Base-by-base conservation (phyloP, 768 basidiomycete species). In the Tricholoma matsutake region DNA sequence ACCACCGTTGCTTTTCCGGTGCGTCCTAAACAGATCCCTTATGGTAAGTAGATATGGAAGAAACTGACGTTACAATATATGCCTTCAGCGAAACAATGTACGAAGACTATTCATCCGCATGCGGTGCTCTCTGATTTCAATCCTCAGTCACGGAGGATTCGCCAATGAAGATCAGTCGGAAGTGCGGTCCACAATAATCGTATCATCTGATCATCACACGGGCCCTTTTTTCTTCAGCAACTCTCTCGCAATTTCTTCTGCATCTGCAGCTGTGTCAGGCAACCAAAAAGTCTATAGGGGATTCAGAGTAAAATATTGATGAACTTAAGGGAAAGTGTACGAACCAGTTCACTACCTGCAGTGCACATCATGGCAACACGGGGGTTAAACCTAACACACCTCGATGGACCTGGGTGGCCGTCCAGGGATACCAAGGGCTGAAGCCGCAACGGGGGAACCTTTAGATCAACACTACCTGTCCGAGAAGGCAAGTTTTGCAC, bases 371-470 rank as follows among this genome's bases (percentile, higher is more conserved):
- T 96, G 31, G 89, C 88, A 61, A 84, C 81, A 60, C 92, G 84
- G 7, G 96, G 95, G 71, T 97, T 98, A 72, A 96, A 96, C 67
- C 80, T 85, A 2, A 97, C 91, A 61, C 92, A 94, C 69, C 97
- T 79, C 22, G 88, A 83, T 31, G 92, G 89, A 4, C 92, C 92
- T 1, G 87, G 86, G 69, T 96, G 93, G 0, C 92, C 93, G 47
- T 93, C 91, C 57, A 93, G 71, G 20, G 71, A 78, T 5, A 76
- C 71, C 7, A 79, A 57, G 11, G 82, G 73, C 35, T 70, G 70
- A 51, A 83, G 66, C 59, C 82, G 77, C 56, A 75, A 70, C 3
- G 86, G 86, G 4, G 79, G 78, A 16, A 76, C 69, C 69, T 82
- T 85, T 68, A 79, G 74, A 65, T 91, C 86, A 20, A 85, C 75